These are phyloP conservation scores for Tolypocladium sp. DNA, from an alignment of 2,329 filamentous ascomycete genomes.

Conservation along the genomic window DNA sequence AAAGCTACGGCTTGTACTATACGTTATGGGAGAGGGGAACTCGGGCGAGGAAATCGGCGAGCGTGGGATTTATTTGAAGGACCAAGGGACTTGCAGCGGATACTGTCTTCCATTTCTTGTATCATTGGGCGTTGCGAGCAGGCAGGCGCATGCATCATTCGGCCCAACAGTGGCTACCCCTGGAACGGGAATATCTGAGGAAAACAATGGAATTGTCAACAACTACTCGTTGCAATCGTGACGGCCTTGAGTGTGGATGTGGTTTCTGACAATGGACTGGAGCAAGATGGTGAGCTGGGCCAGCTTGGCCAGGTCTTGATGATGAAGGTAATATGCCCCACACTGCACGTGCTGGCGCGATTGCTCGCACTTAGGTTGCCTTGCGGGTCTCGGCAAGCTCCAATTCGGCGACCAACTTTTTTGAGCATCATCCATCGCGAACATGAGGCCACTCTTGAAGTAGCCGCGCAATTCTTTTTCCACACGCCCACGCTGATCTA, in stretches of 20 bases:
- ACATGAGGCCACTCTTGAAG: background rate
- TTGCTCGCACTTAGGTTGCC: background rate
- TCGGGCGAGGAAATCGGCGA: background rate
- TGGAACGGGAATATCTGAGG: background rate
- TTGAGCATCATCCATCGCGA: background rate
- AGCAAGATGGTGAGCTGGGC: no score
- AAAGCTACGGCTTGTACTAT: background rate
- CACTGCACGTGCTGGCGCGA: background rate
- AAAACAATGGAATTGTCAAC: background rate
- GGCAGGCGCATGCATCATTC: background rate
- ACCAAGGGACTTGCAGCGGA: background rate
- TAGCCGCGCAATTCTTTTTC: background rate
- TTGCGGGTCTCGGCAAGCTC: background rate
- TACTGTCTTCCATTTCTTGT: background rate
- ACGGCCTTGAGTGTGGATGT: no score
- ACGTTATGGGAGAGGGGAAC: background rate
- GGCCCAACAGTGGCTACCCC: background rate
- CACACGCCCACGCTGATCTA: background rate
- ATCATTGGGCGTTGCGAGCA: background rate
- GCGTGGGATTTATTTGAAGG: background rate
- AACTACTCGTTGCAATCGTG: background rate
- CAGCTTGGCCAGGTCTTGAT: no score
- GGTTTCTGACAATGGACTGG: background rate
- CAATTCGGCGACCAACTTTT: conserved; percentile 1
- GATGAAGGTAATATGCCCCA: background rate